Percentiles rank a stretch among this genome's conserved stretches.
phyloP scores from a whole-genome alignment of 495 filamentous ascomycete species.

The Hypoxylon rickii region DNA sequence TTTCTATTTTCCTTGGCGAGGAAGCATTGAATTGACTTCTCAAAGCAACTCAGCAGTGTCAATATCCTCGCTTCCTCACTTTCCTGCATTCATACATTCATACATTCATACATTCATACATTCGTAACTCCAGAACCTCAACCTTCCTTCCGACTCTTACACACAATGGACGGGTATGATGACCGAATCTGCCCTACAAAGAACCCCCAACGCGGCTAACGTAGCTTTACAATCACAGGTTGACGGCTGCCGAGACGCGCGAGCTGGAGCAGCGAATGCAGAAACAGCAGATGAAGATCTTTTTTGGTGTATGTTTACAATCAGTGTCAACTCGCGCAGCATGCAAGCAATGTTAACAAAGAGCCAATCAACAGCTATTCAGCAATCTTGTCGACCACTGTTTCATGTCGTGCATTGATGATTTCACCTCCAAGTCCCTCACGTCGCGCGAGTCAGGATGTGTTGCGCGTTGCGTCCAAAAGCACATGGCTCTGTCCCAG shows the following conservation, averaged over 20 bases:
- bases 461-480: slow-evolving; percentile 90
- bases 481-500: slow-evolving; percentile 86
- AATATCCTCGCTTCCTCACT: no score
- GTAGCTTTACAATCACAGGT: slow-evolving; percentile 40
- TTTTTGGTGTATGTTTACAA: slow-evolving; percentile 81
- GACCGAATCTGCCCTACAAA: neutral
- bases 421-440: slow-evolving; percentile 97
- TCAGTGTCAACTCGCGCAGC: no score
- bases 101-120: no score
- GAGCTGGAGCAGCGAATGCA: slow-evolving; percentile 92
- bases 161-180: slow-evolving; percentile 36
- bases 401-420: slow-evolving; percentile 95
- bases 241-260: slow-evolving; percentile 82
- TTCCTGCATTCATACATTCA: no score
- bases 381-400: slow-evolving; percentile 92
- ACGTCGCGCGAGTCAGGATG: slow-evolving; percentile 84
- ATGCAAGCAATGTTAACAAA: slow-evolving; percentile 8
- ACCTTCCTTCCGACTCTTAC: neutral
- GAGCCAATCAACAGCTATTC: slow-evolving; percentile 71
- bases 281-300: slow-evolving; percentile 97
- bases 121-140: neutral
- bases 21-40: no score
- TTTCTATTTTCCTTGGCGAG: no score
- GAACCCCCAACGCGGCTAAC: slow-evolving; percentile 17
- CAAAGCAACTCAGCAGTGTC: no score